Base-by-base conservation (phyloP, 257 asterid species). In the Verbena officinalis region DNA sequence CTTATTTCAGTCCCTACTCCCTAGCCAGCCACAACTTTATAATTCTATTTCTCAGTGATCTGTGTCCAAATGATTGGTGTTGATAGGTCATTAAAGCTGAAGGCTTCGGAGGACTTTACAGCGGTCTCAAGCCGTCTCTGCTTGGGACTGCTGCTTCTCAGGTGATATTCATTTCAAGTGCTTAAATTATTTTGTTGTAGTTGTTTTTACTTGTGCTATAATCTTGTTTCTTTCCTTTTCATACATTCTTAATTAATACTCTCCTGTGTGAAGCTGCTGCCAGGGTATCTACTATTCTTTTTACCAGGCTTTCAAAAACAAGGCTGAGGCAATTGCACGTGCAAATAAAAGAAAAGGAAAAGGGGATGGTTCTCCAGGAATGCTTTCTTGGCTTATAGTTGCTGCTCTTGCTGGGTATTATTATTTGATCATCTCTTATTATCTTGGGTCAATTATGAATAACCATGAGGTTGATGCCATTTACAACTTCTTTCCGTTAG, bases 81-180 rank as follows among this genome's bases (percentile, higher is more conserved):
- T 48, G 39, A 17, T 73, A 86, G 95, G 86, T 85, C n/a, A 63
- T 91, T 39, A 80, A 50, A 65, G 81, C 21, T 55, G 98, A 91
- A 78, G 98, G 96, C 9, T 64, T 91, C 60, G 91, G 87, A 59
- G 98, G 98, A 50, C 91, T 91, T 52, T 91, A 91, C 80, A 91
- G 96, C 56, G 98, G 98, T 70, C 95, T 91, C 80, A 86, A 73
- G 85, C 98, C 96, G 45, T 91, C 96, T 61, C 83, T 91, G 46
- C 77, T 91, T 6, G 98, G 98, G 24, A 88, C 98, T 36, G 95
- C 98, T 43, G 90, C 95, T 69, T 91, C 98, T 9, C 95, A 81
- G 92, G 98, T 88, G 68, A 22, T 33, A 22, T 38, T 69, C 53
- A 31, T 11, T 45, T 33, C 17, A 23, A n/a, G 59, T n/a, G 27